Percentiles rank a stretch among this genome's conserved stretches.
Evolutionary conservation across 1,139 yeast species (phyloP).

Genomic region (Saccharomycopsis hybrid): DNA sequence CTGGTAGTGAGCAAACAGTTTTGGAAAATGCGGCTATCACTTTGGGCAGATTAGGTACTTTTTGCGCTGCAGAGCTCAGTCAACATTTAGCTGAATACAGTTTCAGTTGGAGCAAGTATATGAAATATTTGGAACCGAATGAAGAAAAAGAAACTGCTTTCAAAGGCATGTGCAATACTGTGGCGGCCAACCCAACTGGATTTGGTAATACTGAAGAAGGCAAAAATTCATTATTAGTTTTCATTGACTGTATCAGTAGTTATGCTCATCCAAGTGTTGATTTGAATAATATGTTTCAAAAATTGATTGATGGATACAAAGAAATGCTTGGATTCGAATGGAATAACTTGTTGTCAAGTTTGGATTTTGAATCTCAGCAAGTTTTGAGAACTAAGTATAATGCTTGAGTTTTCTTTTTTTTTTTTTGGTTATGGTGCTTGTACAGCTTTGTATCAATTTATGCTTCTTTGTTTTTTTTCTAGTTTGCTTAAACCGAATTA

Average conservation of each 20-base stretch:
- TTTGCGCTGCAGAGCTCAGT: conserved; percentile 53
- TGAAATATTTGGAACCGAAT: conserved; percentile 61
- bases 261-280: conserved; percentile 48
- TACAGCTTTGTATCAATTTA: no score
- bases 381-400: conserved; percentile 25
- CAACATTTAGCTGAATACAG: conserved; percentile 53
- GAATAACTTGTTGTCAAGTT: conserved; percentile 27
- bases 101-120: conserved; percentile 59
- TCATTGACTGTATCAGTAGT: conserved; percentile 58
- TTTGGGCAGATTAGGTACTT: conserved; percentile 78
- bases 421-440: no score
- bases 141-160: conserved; percentile 78
- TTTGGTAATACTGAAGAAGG: conserved; percentile 45
- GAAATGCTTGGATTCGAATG: conserved; percentile 40
- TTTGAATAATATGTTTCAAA: conserved; percentile 39
- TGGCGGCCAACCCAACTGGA: conserved; percentile 63
- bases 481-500: no score
- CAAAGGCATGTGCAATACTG: conserved; percentile 64
- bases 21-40: conserved; percentile 90
- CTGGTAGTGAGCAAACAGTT: conserved; percentile 52
- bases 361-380: conserved; percentile 27
- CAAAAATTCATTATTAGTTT: conserved; percentile 43
- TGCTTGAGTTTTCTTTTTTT: no score
- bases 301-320: conserved; percentile 41
- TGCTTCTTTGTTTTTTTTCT: no score